These are phyloP conservation scores for Seiridium unicorne DNA, from an alignment of 2,329 filamentous ascomycete genomes.

Conservation along the genomic window DNA sequence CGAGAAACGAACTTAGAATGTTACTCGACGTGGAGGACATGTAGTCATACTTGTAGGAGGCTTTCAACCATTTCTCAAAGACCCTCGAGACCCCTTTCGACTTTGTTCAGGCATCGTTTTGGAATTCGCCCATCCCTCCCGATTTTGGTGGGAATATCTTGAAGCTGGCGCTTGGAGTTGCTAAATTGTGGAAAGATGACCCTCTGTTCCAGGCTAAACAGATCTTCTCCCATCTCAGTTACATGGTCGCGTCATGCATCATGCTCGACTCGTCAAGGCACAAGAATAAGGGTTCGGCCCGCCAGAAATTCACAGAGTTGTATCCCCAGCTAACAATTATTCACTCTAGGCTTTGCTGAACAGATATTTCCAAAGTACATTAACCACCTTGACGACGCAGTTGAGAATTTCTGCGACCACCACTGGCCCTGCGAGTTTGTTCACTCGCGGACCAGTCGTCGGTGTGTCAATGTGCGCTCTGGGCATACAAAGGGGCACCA, in stretches of 20 bases:
- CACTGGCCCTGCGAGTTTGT: constrained; percentile 44
- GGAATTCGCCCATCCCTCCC: constrained; percentile 42
- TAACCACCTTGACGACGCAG: constrained; percentile 38
- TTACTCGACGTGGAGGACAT: constrained; percentile 43
- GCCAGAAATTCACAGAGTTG: background rate
- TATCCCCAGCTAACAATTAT: background rate
- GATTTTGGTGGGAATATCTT: constrained; percentile 50
- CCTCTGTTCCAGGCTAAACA: constrained; percentile 21
- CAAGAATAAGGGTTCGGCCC: constrained; percentile 20
- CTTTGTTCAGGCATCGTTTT: constrained; percentile 44
- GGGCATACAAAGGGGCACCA: constrained; percentile 44
- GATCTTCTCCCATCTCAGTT: constrained; percentile 42
- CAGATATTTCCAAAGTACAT: constrained; percentile 39
- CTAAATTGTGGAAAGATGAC: background rate
- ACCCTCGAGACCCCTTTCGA: constrained; percentile 46
- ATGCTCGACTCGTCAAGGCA: constrained; percentile 42
- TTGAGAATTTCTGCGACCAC: constrained; percentile 41
- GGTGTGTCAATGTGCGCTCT: constrained; percentile 35
- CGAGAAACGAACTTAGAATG: constrained; percentile 40
- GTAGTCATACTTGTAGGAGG: constrained; percentile 44
- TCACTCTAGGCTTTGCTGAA: constrained; percentile 12
- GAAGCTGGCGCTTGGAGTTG: constrained; percentile 34
- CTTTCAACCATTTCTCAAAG: constrained; percentile 48
- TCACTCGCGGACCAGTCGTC: constrained; percentile 13
- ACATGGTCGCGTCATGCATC: constrained; percentile 49